A percentile compares a stretch with the other conserved stretches of the same genome.
These are phyloP conservation scores for Coemansia sp. DNA, from an alignment of 192 early-diverging fungal species.

Conservation along the genomic window DNA sequence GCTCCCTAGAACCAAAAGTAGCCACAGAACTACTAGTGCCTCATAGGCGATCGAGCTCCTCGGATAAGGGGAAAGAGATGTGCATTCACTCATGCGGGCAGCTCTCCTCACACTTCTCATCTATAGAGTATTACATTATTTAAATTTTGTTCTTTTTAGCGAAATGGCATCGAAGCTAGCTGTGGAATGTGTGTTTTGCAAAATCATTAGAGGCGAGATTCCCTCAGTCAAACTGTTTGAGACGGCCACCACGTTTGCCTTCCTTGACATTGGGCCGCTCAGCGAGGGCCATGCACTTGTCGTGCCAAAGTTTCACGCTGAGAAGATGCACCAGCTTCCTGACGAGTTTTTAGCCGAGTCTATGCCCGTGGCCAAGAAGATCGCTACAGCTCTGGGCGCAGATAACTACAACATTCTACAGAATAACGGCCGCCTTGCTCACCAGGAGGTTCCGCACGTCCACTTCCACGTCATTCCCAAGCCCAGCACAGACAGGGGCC, in stretches of 20 bases:
- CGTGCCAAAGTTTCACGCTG: constrained; percentile 62
- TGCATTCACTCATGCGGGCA: neutral
- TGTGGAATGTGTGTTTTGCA: constrained; percentile 85
- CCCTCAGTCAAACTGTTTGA: constrained; percentile 82
- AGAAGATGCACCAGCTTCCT: constrained; percentile 87
- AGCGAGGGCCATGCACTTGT: constrained; percentile 70
- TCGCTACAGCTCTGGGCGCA: constrained; percentile 70
- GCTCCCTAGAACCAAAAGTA: neutral
- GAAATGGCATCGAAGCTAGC: constrained; percentile 39
- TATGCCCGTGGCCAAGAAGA: constrained; percentile 85
- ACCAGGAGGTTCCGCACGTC: constrained; percentile 85
- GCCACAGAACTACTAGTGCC: neutral
- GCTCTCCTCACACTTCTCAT: neutral
- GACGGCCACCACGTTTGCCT: constrained; percentile 76
- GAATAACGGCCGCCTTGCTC: constrained; percentile 75
- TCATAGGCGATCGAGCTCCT: neutral
- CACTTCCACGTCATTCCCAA: constrained; percentile 92
- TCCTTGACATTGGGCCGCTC: constrained; percentile 80
- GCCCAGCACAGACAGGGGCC: constrained; percentile 60
- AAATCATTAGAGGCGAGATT: constrained; percentile 82
- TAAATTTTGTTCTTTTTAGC: neutral
- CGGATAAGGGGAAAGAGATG: neutral
- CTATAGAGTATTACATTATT: neutral
- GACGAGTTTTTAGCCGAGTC: constrained; percentile 81
- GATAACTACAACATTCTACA: constrained; percentile 93